phyloP scores from a whole-genome alignment of 2,329 filamentous ascomycete species.

The Aspergillus flavus region DNA sequence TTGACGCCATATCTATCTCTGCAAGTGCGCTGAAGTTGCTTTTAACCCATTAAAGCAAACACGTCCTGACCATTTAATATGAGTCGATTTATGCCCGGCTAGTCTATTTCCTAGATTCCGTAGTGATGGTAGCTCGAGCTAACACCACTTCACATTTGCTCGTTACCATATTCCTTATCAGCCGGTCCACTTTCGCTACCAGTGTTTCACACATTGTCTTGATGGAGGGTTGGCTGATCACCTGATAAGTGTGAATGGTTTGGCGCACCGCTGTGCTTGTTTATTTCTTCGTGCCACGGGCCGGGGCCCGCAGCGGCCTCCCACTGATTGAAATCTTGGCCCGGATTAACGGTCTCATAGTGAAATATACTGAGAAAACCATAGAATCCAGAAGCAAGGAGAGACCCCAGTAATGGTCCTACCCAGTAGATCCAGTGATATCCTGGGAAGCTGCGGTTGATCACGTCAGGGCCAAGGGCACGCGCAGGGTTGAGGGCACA shows the following conservation, averaged over 20 bases:
- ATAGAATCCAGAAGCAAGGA: slow-evolving; percentile 54
- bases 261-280: not conserved
- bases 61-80: too few species aligned
- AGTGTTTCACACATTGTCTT: too few species aligned
- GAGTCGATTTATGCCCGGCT: too few species aligned
- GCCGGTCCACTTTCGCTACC: too few species aligned
- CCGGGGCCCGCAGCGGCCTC: slow-evolving; percentile 26
- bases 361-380: slow-evolving; percentile 49
- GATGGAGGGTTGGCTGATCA: too few species aligned
- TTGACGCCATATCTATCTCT: too few species aligned
- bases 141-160: too few species aligned
- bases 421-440: slow-evolving; percentile 58
- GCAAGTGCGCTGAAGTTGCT: too few species aligned
- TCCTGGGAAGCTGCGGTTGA: slow-evolving; percentile 47
- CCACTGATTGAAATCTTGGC: slow-evolving; percentile 58
- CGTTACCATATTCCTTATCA: too few species aligned
- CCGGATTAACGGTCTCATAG: slow-evolving; percentile 49
- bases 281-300: slow-evolving; percentile 23
- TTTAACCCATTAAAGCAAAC: too few species aligned
- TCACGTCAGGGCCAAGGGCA: slow-evolving; percentile 51
- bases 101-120: too few species aligned
- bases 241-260: not conserved
- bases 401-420: slow-evolving; percentile 48
- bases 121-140: too few species aligned
- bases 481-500: slow-evolving; percentile 53